Evolutionary conservation across 225 moss, liverwort and hornwort species (phyloP).

Genomic region (Thuidium tamariscinum): DNA sequence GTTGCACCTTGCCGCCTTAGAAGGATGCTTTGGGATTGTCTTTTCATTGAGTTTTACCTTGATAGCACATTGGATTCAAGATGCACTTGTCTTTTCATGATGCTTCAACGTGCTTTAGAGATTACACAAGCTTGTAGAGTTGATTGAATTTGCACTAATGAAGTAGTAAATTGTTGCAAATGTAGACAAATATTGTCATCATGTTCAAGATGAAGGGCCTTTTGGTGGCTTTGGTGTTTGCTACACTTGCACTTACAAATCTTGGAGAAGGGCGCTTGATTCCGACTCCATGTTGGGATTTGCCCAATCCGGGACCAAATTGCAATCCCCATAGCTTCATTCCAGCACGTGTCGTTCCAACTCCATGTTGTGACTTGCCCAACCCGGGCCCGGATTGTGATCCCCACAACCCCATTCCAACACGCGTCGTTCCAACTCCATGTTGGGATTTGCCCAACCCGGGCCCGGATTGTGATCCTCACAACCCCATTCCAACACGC

Average conservation of each 20-base stretch:
- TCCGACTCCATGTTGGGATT: background rate
- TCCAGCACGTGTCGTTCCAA: background rate
- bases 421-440: no score
- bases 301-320: background rate
- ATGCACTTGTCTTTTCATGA: rapidly evolving
- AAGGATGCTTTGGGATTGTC: background rate
- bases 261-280: background rate
- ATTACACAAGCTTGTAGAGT: background rate
- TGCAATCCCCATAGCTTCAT: background rate
- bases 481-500: no score
- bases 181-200: background rate
- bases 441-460: no score
- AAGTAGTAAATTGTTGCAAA: background rate
- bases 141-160: background rate
- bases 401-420: rapidly evolving
- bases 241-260: background rate
- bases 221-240: background rate
- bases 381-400: rapidly evolving
- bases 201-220: background rate
- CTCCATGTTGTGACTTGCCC: background rate
- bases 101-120: background rate
- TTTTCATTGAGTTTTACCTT: background rate
- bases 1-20: background rate
- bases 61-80: rapidly evolving
- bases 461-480: no score